These are phyloP conservation scores for Sugiyamaella chiloensis DNA, from an alignment of 805 yeast genomes.

Conservation along the genomic window DNA sequence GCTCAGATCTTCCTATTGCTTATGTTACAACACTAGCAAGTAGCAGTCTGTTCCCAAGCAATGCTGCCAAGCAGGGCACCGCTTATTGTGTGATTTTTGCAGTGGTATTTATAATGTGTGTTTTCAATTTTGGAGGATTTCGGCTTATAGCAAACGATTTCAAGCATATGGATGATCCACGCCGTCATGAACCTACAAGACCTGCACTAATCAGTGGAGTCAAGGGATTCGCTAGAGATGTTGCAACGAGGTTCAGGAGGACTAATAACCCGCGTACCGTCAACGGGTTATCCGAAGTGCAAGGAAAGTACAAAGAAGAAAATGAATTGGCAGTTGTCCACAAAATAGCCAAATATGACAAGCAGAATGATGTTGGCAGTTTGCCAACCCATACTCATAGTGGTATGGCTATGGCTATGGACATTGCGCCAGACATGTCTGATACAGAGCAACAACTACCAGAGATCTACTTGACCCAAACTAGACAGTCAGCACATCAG, in stretches of 20 bases:
- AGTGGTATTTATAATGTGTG: slow-evolving; percentile 61
- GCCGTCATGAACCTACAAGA: background rate
- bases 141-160: slow-evolving; percentile 70
- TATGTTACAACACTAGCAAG: slow-evolving; percentile 62
- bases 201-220: background rate
- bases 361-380: background rate
- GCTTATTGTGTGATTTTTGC: slow-evolving; percentile 79
- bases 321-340: background rate
- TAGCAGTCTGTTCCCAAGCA: slow-evolving; percentile 52
- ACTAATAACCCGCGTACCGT: slow-evolving; percentile 7
- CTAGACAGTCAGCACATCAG: background rate
- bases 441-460: no score
- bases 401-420: background rate
- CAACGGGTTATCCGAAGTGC: background rate
- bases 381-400: background rate
- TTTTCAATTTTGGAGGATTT: slow-evolving; percentile 76
- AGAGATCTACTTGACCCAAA: no score
- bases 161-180: slow-evolving; percentile 25
- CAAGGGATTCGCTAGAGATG: background rate
- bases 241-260: background rate
- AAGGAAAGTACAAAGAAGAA: no score
- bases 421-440: no score
- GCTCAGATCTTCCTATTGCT: slow-evolving; percentile 82
- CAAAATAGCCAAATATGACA: background rate
- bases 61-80: slow-evolving; percentile 69